Conservation (phyloP, 192 early-diverging fungal species). For the Gryganskiella cystojenkinii region DNA sequence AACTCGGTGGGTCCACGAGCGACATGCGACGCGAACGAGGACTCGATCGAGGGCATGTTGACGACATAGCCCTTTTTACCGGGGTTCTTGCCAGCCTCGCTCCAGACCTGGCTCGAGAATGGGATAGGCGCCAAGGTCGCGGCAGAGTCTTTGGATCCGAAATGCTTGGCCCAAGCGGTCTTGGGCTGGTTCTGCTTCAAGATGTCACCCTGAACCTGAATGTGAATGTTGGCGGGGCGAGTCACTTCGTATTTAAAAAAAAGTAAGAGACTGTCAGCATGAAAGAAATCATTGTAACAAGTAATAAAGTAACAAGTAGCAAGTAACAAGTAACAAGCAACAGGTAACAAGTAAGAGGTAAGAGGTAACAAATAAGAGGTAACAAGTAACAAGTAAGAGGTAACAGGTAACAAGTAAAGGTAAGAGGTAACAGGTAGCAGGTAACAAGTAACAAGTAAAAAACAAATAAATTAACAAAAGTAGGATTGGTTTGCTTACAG, state of each 20-base stretch:
- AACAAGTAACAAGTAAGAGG: no score
- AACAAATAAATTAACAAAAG: not conserved
- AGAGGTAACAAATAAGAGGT: no score
- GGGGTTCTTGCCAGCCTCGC: conserved; percentile 47
- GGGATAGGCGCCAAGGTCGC: conserved; percentile 43
- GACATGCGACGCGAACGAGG: conserved; percentile 60
- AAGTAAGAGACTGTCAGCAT: not conserved
- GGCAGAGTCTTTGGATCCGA: conserved; percentile 20
- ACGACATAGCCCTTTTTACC: conserved; percentile 58
- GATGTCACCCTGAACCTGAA: conserved; percentile 67
- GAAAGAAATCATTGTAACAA: no score
- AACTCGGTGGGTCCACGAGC: conserved; percentile 59
- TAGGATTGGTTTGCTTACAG: conserved; percentile 44
- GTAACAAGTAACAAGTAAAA: no score
- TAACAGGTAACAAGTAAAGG: no score
- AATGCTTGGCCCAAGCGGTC: conserved; percentile 51
- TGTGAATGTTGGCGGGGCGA: conserved; percentile 58
- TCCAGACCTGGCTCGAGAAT: conserved; percentile 54
- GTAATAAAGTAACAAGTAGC: no score
- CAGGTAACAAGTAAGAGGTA: no score
- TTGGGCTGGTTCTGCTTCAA: conserved; percentile 58
- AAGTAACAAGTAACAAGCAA: no score
- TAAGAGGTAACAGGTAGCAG: no score
- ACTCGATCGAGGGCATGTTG: conserved; percentile 67
- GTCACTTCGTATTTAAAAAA: conserved; percentile 44